A percentile compares a stretch with the other conserved stretches of the same genome.
These are phyloP conservation scores for Nidula niveotomentosa DNA, from an alignment of 1,284 basidiomycete species.

Conservation along the genomic window DNA sequence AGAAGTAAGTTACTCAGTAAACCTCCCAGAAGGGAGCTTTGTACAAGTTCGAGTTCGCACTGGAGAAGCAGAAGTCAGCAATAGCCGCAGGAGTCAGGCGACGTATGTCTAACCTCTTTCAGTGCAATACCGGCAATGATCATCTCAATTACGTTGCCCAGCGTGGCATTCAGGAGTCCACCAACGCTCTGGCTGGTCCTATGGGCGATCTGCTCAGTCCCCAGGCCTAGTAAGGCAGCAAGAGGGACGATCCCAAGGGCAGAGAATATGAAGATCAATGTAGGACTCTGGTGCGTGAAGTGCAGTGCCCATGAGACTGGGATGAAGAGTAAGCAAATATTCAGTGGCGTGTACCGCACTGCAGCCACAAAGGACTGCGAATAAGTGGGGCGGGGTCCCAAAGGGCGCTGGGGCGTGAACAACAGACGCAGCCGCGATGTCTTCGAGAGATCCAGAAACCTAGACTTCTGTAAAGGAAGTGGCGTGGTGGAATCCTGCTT, in stretches of 20 bases:
- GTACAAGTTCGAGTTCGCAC: constrained; percentile 65
- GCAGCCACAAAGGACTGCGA: constrained; percentile 31
- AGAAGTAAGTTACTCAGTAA: constrained; percentile 67
- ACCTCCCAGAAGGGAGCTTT: constrained; percentile 60
- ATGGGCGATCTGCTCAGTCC: constrained; percentile 65
- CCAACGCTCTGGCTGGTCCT: constrained; percentile 56
- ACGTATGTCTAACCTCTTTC: constrained; percentile 24
- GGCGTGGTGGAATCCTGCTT: neutral
- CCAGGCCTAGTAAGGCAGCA: constrained; percentile 63
- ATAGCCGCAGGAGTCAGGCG: constrained; percentile 18
- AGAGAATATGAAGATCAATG: constrained; percentile 52
- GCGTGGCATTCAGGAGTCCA: constrained; percentile 60
- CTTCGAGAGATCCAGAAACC: constrained; percentile 7
- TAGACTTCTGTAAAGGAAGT: neutral
- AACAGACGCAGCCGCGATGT: constrained; percentile 24
- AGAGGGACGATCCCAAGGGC: constrained; percentile 46
- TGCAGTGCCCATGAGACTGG: constrained; percentile 62
- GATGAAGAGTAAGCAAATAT: constrained; percentile 47
- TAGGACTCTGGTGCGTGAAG: constrained; percentile 48
- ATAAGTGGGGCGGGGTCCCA: constrained; percentile 36
- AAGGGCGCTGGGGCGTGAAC: constrained; percentile 29
- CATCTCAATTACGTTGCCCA: constrained; percentile 60
- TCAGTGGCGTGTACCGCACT: constrained; percentile 41
- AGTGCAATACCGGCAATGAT: constrained; percentile 45
- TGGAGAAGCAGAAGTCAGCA: constrained; percentile 24